phyloP scores from a whole-genome alignment of 345 rosid genomes.

The Excoecaria cochinchinensis region DNA sequence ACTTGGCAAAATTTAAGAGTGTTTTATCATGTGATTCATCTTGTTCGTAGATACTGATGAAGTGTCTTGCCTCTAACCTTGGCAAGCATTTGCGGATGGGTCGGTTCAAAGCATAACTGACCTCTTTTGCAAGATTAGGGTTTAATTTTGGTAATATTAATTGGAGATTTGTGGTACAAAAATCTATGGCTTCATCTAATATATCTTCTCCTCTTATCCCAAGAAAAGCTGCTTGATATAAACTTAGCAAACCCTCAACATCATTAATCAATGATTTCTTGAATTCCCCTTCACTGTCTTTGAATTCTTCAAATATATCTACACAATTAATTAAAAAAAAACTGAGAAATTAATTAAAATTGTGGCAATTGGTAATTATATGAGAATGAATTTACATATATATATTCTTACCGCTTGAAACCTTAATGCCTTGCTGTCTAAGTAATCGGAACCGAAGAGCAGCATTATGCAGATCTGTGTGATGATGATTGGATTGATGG shows the following conservation, averaged over 20 bases:
- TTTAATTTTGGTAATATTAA: background rate
- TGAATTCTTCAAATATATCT: constrained; percentile 10
- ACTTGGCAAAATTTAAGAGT: constrained; percentile 11
- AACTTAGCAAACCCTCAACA: constrained; percentile 15
- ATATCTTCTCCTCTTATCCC: constrained; percentile 12
- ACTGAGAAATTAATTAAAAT: no score
- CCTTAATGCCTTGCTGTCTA: constrained; percentile 15
- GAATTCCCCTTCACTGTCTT: constrained; percentile 12
- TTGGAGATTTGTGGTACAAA: constrained; percentile 4
- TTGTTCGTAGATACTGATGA: background rate
- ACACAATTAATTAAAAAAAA: background rate
- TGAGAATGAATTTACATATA: no score
- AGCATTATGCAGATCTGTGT: background rate
- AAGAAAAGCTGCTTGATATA: constrained; percentile 24
- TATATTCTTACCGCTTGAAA: constrained; percentile 6
- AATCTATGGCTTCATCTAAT: constrained; percentile 15
- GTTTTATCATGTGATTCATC: background rate
- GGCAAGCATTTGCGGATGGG: constrained; percentile 16
- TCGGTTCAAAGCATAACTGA: constrained; percentile 13
- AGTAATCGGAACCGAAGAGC: constrained; percentile 15
- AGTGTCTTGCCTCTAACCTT: constrained; percentile 13
- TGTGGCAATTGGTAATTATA: no score
- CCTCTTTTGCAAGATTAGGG: background rate
- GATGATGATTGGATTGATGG: background rate
- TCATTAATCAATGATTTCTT: background rate